Evolutionary conservation across 2,329 filamentous ascomycete species (phyloP).

Genomic region (Pseudogymnoascus sp.): DNA sequence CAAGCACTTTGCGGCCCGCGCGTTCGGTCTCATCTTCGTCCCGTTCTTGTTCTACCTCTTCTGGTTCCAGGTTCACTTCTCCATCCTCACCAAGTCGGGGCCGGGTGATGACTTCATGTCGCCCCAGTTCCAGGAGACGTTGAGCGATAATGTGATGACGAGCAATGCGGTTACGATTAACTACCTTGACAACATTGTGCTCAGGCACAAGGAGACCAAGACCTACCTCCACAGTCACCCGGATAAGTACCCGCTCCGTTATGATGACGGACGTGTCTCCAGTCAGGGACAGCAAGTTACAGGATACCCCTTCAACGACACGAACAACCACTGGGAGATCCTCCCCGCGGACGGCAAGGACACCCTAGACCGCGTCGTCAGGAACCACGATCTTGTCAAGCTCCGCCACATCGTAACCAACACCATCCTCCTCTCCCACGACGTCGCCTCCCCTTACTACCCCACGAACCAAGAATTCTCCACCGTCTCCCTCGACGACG

Average conservation of each 20-base stretch:
- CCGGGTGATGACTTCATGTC: conserved; percentile 99
- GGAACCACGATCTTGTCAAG: conserved; percentile 77
- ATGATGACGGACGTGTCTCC: conserved; percentile 94
- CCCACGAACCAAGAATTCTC: conserved; percentile 99
- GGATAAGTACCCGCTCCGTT: conserved; percentile 83
- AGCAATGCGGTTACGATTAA: conserved; percentile 78
- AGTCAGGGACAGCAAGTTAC: conserved; percentile 98
- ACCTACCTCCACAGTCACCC: conserved; percentile 90
- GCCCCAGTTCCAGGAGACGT: conserved; percentile 92
- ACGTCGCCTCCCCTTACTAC: conserved; percentile 92
- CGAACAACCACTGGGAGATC: conserved; percentile 97
- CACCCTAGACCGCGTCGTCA: conserved; percentile 55
- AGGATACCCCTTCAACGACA: conserved; percentile 95
- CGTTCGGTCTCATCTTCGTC: conserved; percentile 77
- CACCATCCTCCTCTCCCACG: conserved; percentile 80
- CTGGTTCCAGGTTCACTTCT: conserved; percentile 99
- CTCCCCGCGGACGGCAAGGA: conserved; percentile 58
- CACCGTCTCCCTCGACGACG: conserved; percentile 64
- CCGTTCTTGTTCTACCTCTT: conserved; percentile 98
- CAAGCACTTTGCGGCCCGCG: conserved; percentile 83
- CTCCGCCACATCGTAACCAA: conserved; percentile 82
- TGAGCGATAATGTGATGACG: conserved; percentile 90
- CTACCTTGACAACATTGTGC: conserved; percentile 80
- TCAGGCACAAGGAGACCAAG: conserved; percentile 96
- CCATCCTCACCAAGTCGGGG: conserved; percentile 77